Percentiles rank a stretch among this genome's conserved stretches.
Conservation (phyloP, 208 protist species). For the Acanthamoeba culbertsoni region DNA sequence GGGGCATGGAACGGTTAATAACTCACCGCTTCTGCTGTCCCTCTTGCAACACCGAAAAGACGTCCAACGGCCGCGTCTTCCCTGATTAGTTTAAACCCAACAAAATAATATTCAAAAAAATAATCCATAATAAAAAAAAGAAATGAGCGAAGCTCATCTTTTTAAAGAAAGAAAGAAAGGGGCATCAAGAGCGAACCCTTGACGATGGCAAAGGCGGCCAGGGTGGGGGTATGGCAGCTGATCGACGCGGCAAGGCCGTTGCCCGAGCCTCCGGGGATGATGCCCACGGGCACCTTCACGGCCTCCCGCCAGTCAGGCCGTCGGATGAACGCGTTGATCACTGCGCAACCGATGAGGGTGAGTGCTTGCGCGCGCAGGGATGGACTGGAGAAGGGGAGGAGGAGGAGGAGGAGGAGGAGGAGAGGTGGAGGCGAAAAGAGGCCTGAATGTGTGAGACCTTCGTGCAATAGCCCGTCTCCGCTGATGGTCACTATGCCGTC, state of each 20-base stretch:
- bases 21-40: slow-evolving; percentile 12
- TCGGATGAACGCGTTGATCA: slow-evolving; percentile 35
- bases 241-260: slow-evolving; percentile 59
- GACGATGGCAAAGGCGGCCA: slow-evolving; percentile 52
- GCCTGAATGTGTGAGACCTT: too few relatives aligned
- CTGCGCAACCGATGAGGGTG: not conserved
- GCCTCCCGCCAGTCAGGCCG: slow-evolving; percentile 53
- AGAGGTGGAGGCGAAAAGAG: too few relatives aligned
- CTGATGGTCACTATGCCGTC: slow-evolving; percentile 55
- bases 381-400: too few relatives aligned
- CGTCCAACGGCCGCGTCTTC: not conserved
- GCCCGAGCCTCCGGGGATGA: slow-evolving; percentile 29
- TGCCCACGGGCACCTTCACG: slow-evolving; percentile 44
- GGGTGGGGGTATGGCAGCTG: not conserved
- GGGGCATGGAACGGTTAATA: not conserved
- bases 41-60: slow-evolving; percentile 22
- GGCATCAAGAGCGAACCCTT: not conserved
- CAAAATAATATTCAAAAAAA: not conserved
- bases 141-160: not conserved
- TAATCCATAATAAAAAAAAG: not conserved
- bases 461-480: slow-evolving; percentile 53
- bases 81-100: not conserved
- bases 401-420: too few relatives aligned
- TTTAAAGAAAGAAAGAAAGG: not conserved
- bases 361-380: too few relatives aligned